A percentile compares a stretch with the other conserved stretches of the same genome.
phyloP scores from a whole-genome alignment of 768 basidiomycete species.

The Serendipita indica region DNA sequence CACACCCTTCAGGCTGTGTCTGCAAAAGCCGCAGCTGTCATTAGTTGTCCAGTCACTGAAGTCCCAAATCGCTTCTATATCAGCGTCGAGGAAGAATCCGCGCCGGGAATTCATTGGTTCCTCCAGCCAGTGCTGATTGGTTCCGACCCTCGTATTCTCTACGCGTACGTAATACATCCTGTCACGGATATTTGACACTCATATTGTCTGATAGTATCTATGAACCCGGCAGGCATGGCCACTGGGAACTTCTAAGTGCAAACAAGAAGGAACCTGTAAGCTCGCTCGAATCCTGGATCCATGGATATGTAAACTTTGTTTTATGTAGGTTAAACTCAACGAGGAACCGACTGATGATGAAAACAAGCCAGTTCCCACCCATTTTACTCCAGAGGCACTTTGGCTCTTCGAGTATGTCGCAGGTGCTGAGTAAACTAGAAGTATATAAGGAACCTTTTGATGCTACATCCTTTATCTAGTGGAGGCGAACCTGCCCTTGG shows the following conservation, averaged over 20 bases:
- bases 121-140: neutral
- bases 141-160: neutral
- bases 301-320: too few species aligned
- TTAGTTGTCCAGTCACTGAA: too few species aligned
- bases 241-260: neutral
- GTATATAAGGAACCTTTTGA: too few species aligned
- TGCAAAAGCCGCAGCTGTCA: neutral
- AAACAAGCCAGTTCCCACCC: neutral
- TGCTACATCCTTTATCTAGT: too few species aligned
- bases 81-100: neutral
- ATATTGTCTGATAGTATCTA: neutral
- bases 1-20: neutral
- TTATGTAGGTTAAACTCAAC: neutral
- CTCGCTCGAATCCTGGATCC: neutral
- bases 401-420: neutral
- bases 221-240: neutral
- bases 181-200: neutral
- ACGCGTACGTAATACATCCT: neutral
- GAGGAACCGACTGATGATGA: neutral
- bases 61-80: neutral
- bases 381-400: neutral
- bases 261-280: slow-evolving; percentile 5
- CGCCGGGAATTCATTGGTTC: neutral
- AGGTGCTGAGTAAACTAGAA: too few species aligned
- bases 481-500: too few species aligned